Conservation (phyloP, 768 basidiomycete genomes). For the Hysterangium stoloniferum region DNA sequence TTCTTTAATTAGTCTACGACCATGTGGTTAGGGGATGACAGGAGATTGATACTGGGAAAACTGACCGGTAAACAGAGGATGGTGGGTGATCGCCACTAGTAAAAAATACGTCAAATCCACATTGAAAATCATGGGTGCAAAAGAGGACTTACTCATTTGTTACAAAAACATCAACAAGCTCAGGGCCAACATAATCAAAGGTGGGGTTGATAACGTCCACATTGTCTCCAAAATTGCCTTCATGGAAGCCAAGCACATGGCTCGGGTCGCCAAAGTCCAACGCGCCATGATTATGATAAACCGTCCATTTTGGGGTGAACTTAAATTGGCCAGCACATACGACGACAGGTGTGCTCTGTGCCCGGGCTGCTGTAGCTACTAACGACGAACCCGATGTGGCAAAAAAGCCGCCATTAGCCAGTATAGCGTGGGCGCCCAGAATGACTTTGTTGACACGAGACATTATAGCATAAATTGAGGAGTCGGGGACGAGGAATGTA, state of each 20-base stretch:
- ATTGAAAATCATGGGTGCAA: background rate
- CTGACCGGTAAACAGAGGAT: slow-evolving; percentile 81
- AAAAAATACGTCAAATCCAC: background rate
- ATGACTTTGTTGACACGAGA: slow-evolving; percentile 96
- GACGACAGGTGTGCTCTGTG: slow-evolving; percentile 86
- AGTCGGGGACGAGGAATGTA: slow-evolving; percentile 96
- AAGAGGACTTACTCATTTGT: slow-evolving; percentile 97
- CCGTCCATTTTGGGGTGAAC: slow-evolving; percentile 83
- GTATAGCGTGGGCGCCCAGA: slow-evolving; percentile 89
- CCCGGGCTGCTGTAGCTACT: slow-evolving; percentile 79
- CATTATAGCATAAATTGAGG: slow-evolving; percentile 92
- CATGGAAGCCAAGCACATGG: slow-evolving; percentile 62
- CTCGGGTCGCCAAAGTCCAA: slow-evolving; percentile 70
- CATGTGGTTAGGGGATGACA: slow-evolving; percentile 12
- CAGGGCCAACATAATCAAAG: slow-evolving; percentile 91
- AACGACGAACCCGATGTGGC: slow-evolving; percentile 79
- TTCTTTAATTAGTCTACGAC: slow-evolving; percentile 73
- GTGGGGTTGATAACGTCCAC: slow-evolving; percentile 95
- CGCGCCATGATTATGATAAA: slow-evolving; percentile 80
- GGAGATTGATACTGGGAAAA: slow-evolving; percentile 5
- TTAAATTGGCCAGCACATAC: slow-evolving; percentile 97
- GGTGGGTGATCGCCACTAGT: slow-evolving; percentile 92
- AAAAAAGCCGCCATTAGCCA: slow-evolving; percentile 96
- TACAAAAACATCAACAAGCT: slow-evolving; percentile 88
- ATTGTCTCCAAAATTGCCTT: slow-evolving; percentile 72